Percentiles rank a stretch among this genome's conserved stretches.
Conservation (phyloP, 331 rosid species). For the Rosa hybrid region DNA sequence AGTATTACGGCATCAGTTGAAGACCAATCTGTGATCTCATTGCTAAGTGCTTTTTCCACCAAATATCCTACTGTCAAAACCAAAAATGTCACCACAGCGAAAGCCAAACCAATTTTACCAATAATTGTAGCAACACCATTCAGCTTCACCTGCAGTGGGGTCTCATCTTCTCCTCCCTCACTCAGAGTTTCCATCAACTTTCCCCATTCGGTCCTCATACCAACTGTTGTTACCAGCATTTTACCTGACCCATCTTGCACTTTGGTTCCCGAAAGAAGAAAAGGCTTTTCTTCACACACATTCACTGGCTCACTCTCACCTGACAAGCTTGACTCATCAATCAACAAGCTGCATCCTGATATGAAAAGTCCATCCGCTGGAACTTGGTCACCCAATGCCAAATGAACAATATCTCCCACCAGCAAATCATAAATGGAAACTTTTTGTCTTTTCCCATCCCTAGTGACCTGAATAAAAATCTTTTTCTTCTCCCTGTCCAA, state of each 20-base stretch:
- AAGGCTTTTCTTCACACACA: constrained; percentile 56
- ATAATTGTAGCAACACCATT: constrained; percentile 91
- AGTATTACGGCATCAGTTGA: constrained; percentile 69
- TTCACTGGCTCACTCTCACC: constrained; percentile 91
- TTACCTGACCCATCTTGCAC: constrained; percentile 93
- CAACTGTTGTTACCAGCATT: constrained; percentile 92
- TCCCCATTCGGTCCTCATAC: constrained; percentile 99
- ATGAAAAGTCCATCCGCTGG: constrained; percentile 92
- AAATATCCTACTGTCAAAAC: constrained; percentile 63
- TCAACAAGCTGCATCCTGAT: constrained; percentile 70
- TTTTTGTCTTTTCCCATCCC: constrained; percentile 72
- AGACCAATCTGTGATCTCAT: constrained; percentile 66
- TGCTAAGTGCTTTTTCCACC: constrained; percentile 47
- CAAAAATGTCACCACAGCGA: constrained; percentile 77
- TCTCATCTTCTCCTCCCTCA: constrained; percentile 95
- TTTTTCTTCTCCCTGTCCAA: constrained; percentile 89
- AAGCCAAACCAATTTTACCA: constrained; percentile 88
- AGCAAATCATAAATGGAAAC: constrained; percentile 76
- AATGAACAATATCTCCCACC: constrained; percentile 88
- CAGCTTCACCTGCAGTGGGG: constrained; percentile 95
- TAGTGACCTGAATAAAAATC: constrained; percentile 72
- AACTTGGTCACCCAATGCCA: constrained; percentile 85
- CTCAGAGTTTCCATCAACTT: constrained; percentile 84
- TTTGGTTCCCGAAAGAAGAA: constrained; percentile 33
- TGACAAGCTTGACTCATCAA: constrained; percentile 90